Conservation (phyloP, 2,329 filamentous ascomycete species). For the Aureobasidium sp. region DNA sequence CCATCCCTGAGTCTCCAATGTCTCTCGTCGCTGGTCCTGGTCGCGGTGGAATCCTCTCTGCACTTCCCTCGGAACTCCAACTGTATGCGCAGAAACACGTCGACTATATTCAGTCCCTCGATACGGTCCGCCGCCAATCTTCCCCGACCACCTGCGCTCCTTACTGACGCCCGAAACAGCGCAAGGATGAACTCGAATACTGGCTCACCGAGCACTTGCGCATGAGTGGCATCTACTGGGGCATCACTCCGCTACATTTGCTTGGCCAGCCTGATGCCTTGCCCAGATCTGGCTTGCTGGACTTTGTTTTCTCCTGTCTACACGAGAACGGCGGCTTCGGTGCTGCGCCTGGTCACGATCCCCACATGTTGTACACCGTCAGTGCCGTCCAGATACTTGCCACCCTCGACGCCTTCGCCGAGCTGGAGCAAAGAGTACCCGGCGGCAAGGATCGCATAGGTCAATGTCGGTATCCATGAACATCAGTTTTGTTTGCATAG, state of each 20-base stretch:
- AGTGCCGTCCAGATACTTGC: constrained; percentile 91
- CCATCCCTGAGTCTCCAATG: constrained; percentile 36
- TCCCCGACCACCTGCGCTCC: constrained; percentile 3
- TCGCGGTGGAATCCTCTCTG: constrained; percentile 36
- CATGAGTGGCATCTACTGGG: constrained; percentile 95
- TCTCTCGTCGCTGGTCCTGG: constrained; percentile 55
- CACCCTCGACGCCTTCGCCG: constrained; percentile 74
- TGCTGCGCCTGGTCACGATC: constrained; percentile 86
- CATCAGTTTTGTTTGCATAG: not conserved
- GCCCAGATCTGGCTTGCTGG: constrained; percentile 70
- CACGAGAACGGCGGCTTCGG: constrained; percentile 85
- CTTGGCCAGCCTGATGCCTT: constrained; percentile 75
- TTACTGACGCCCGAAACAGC: constrained; percentile 39
- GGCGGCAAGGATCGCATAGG: constrained; percentile 65
- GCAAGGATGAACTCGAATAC: constrained; percentile 92
- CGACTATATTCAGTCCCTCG: constrained; percentile 84
- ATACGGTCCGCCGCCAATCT: constrained; percentile 56
- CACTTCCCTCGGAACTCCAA: constrained; percentile 41
- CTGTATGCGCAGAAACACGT: constrained; percentile 65
- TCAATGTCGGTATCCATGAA: constrained; percentile 55
- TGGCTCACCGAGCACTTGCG: constrained; percentile 96
- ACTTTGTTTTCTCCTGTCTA: constrained; percentile 94
- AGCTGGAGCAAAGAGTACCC: constrained; percentile 64
- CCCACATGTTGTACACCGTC: constrained; percentile 92
- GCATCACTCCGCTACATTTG: constrained; percentile 78